Percentiles rank a stretch among this genome's conserved stretches.
Evolutionary conservation across 305 asterid genomes (phyloP).

Genomic region (Plantago coronopus): DNA sequence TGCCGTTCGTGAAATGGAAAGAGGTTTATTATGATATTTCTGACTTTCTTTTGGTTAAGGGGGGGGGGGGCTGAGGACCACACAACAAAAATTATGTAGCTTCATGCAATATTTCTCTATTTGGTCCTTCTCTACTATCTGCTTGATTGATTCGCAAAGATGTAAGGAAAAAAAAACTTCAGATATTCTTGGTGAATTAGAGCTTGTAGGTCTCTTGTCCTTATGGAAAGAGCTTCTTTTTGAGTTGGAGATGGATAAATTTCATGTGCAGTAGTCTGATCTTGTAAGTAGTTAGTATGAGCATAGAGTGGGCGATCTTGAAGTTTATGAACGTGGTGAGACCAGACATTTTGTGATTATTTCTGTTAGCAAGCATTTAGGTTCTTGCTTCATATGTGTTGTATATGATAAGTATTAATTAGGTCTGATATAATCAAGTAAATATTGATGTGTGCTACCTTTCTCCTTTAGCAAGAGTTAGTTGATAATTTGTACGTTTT

Average conservation of each 20-base stretch:
- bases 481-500: constrained; percentile 1
- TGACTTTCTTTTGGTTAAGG: no score
- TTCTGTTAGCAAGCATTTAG: constrained; percentile 4
- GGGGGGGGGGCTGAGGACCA: no score
- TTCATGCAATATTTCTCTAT: no score
- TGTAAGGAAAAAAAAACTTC: constrained; percentile 12
- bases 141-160: constrained; percentile 1
- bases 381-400: constrained; percentile 5
- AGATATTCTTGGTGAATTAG: constrained; percentile 8
- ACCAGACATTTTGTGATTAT: background rate
- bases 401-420: constrained; percentile 8
- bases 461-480: constrained; percentile 1
- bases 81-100: no score
- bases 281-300: constrained; percentile 9
- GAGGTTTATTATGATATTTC: no score
- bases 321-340: background rate
- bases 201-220: background rate
- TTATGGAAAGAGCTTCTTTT: constrained; percentile 11
- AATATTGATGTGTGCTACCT: background rate
- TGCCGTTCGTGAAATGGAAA: no score
- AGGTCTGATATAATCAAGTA: constrained; percentile 14
- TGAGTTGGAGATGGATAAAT: constrained; percentile 19
- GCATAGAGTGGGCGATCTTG: background rate
- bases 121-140: no score
- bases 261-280: constrained; percentile 13